Conservation (phyloP, 805 yeast genomes). For the Blastobotrys mokoenaii region DNA sequence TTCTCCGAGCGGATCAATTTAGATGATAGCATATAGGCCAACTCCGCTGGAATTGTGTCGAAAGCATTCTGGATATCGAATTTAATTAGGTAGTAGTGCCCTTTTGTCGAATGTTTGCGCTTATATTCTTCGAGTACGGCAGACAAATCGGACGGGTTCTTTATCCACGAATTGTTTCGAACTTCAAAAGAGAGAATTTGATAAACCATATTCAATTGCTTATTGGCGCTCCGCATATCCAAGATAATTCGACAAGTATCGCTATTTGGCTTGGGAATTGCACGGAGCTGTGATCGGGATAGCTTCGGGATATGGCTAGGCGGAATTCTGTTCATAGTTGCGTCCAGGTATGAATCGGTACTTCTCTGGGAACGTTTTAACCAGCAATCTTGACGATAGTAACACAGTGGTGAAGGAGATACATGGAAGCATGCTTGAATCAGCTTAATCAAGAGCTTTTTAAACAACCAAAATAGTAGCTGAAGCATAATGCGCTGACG, state of each 20-base stretch:
- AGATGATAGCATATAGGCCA: slow-evolving; percentile 11
- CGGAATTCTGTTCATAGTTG: too few species aligned
- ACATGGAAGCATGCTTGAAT: slow-evolving; percentile 55
- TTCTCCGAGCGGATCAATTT: slow-evolving; percentile 9
- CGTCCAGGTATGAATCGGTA: too few species aligned
- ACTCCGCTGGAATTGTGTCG: slow-evolving; percentile 44
- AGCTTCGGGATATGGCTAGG: too few species aligned
- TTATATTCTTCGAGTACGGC: slow-evolving; percentile 28
- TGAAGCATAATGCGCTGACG: slow-evolving; percentile 31
- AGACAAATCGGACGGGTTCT: slow-evolving; percentile 39
- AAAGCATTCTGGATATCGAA: slow-evolving; percentile 74
- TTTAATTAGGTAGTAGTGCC: slow-evolving; percentile 42
- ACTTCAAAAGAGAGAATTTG: not conserved
- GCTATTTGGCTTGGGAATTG: too few species aligned
- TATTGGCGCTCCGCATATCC: not conserved
- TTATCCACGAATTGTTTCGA: slow-evolving; percentile 14
- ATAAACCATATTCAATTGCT: not conserved
- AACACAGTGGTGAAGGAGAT: slow-evolving; percentile 43
- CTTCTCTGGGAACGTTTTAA: too few species aligned
- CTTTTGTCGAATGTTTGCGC: slow-evolving; percentile 21
- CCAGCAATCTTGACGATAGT: slow-evolving; percentile 59
- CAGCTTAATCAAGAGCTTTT: slow-evolving; percentile 37
- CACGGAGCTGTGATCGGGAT: too few species aligned
- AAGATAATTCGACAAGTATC: too few species aligned
- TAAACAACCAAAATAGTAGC: slow-evolving; percentile 55